Evolutionary conservation across 2,329 filamentous ascomycete species (phyloP), one percentile per base, ranked within the genome.

Genomic region (Triangularia setosa): DNA sequence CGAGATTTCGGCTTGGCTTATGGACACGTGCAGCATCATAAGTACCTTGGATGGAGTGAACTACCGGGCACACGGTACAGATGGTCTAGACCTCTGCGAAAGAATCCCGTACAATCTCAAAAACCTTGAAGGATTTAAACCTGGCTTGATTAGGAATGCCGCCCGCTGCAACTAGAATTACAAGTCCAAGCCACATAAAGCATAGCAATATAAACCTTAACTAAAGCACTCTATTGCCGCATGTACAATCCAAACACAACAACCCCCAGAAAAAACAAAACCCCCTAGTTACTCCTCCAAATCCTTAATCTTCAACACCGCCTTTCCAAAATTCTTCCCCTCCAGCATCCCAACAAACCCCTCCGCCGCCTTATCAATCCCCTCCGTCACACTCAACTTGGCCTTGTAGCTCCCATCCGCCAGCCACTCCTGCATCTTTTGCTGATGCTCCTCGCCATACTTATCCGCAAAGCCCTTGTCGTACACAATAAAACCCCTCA

Each of bases 311-410:
- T 91, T 90, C 72, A 95, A 73, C 23, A 95, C 84, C 16, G 91
- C 90, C 84, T 96, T 96, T 70, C 92, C 92, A 77, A 93, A 91
- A 80, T 96, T 96, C 77, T 90, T 84, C 57, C 92, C 92, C 72
- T 85, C 75, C 62, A 95, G 82, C 80, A 96, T 87, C 12, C 87
- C 90, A 12, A 94, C 77, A 65, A 96, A 82, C 0, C 89, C 92
- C 63, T 93, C 85, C 5, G 86, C 80, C 0, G 88, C 89, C 66
- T 91, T 87, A 66, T 96, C 92, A 65, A 96, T 93, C 21, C 92
- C 91, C 61, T 88, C 82, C 0, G 89, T 92, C 64, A 90, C 79
- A 71, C 84, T 80, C 66, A 89, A 80, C 78, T 88, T 87, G 58
- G 86, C 83, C 81, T 90, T 90, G 80, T 96, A 84, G 4, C 82